Conservation (phyloP, 2,329 filamentous ascomycete species). For the Beauveria scarabaeidicola region DNA sequence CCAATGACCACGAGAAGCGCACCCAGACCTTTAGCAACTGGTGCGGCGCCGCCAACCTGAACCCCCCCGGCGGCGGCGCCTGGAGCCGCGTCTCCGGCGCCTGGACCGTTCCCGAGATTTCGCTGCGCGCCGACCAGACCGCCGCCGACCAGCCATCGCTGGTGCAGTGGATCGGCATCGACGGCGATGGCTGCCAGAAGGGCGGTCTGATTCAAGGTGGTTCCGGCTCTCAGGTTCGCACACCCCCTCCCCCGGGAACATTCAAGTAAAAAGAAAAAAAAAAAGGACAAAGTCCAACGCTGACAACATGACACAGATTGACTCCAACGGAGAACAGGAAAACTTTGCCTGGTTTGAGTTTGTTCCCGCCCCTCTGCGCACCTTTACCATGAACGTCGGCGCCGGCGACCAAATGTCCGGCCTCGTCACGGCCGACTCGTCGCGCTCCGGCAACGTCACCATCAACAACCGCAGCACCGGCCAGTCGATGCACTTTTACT, state of each 20-base stretch:
- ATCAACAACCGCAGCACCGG: conserved; percentile 3
- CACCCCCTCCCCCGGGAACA: neutral
- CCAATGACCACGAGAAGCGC: conserved; percentile 26
- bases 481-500: neutral
- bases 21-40: neutral
- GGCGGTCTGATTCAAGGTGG: conserved; percentile 1
- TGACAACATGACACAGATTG: neutral
- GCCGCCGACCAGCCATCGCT: neutral
- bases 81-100: neutral
- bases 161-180: conserved; percentile 3
- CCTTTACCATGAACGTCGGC: conserved; percentile 1
- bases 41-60: conserved; percentile 5
- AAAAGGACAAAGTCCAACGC: neutral
- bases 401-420: conserved; percentile 1
- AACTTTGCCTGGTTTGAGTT: neutral
- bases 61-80: neutral
- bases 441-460: conserved; percentile 4
- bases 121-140: neutral
- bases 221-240: neutral
- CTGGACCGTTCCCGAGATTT: neutral
- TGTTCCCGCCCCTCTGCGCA: neutral
- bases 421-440: neutral
- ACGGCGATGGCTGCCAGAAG: conserved; percentile 1
- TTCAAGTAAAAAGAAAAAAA: neutral
- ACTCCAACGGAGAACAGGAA: neutral